These are phyloP conservation scores for Blastocystis sp. DNA, from an alignment of 352 stramenopile species.

Conservation along the genomic window DNA sequence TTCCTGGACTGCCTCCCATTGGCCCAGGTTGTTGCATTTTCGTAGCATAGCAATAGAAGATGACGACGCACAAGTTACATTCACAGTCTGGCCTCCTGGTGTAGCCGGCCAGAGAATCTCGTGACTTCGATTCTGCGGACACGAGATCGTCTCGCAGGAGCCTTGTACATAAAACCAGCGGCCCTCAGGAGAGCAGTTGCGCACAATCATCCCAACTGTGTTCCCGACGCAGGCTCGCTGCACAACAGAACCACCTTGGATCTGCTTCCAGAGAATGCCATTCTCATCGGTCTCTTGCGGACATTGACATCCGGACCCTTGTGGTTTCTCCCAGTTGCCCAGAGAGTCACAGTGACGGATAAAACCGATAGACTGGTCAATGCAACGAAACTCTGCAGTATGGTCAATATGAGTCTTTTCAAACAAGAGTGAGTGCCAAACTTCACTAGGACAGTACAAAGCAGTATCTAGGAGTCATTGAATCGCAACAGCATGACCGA, in stretches of 20 bases:
- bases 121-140: not conserved
- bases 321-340: not conserved
- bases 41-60: not conserved
- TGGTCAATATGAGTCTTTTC: not conserved
- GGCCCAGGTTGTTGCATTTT: not conserved
- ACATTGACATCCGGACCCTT: not conserved
- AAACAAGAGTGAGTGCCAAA: not conserved
- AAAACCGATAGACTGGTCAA: not conserved
- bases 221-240: not conserved
- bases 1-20: not conserved
- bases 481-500: not conserved
- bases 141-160: not conserved
- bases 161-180: not conserved
- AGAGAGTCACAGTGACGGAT: not conserved
- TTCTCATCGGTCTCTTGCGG: not conserved
- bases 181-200: not conserved
- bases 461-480: not conserved
- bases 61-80: not conserved
- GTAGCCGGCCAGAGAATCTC: not conserved
- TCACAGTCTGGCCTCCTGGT: not conserved
- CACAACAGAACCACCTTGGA: not conserved
- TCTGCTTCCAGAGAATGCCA: not conserved
- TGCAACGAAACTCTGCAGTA: not conserved
- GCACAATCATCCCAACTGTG: not conserved
- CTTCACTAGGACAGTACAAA: not conserved